Evolutionary conservation across 305 asterid genomes (phyloP), one percentile per base, ranked within the genome.

Genomic region (Fraxinus greggii): DNA sequence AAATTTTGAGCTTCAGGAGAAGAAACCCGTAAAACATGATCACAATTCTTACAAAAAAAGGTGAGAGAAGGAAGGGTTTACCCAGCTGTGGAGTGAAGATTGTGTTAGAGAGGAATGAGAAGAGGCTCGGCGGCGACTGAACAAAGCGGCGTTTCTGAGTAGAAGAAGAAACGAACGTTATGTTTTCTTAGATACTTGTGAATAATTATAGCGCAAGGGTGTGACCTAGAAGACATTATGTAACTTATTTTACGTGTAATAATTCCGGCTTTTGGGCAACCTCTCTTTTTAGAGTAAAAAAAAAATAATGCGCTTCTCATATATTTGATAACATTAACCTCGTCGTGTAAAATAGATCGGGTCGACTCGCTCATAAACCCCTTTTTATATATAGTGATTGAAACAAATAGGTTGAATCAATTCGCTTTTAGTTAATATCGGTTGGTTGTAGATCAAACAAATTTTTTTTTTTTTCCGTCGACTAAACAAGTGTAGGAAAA

Each of bases 81-180:
- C 86, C 84, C 82, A 12, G 82, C 48, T 31, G 84, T 76, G 28
- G 75, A 82, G 35, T 32, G 80, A 67, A 10, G 78, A 2, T 33
- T 61, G 36, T 26, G 75, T 61, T 8, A 69, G 10, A 69, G 38
- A 69, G 36, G 75, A 67, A 32, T 2, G 77, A 10, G 26, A 35
- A 35, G 23, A 79, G 86, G 87, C 85, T 82, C 83, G 90, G 90
- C 90, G 90, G 90, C 90, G 88, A 86, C 80, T 70, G 67, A 75
- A 19, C 21, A 83, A 81, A 86, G 86, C 90, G 89, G 90, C 90
- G 89, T 80, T 23, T 78, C 69, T 81, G 83, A 85, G 90, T 45
- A 80, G 72, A 38, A 38, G 74, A 77, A 24, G 74, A 77, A 75
- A 48, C 67, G 83, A 78, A 87, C 89, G 89, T 87, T 84, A 51